Percentiles rank a stretch among this genome's conserved stretches.
Evolutionary conservation across 2,329 filamentous ascomycete genomes (phyloP).

Genomic region (Elsinoe batatas): DNA sequence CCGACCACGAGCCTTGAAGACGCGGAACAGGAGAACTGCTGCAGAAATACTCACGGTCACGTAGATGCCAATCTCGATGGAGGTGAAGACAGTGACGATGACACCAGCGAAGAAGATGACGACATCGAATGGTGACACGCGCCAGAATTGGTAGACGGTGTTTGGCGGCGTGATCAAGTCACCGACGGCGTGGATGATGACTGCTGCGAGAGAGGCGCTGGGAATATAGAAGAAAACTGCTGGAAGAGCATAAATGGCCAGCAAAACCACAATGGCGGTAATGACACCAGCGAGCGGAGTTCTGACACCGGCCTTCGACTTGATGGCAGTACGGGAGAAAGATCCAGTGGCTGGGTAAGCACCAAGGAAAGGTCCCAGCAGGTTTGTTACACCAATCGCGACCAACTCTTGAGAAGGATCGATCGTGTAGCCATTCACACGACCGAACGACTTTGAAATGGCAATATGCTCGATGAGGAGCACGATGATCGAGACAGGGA

Average conservation of each 20-base stretch:
- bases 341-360: conserved; percentile 90
- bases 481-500: conserved; percentile 86
- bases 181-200: conserved; percentile 92
- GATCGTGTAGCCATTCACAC: conserved; percentile 93
- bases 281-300: conserved; percentile 86
- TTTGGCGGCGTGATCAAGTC: conserved; percentile 88
- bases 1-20: conserved; percentile 70
- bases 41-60: conserved; percentile 68
- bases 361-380: conserved; percentile 84
- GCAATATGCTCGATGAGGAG: conserved; percentile 93
- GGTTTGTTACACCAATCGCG: conserved; percentile 81
- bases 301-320: conserved; percentile 89
- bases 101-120: conserved; percentile 91
- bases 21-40: conserved; percentile 70
- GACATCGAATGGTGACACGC: conserved; percentile 80
- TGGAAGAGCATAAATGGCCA: conserved; percentile 82
- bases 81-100: conserved; percentile 75
- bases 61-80: conserved; percentile 90
- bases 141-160: conserved; percentile 91
- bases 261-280: conserved; percentile 71
- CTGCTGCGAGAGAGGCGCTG: conserved; percentile 65
- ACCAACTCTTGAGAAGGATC: conserved; percentile 94
- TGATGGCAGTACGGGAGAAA: conserved; percentile 92
- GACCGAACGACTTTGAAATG: conserved; percentile 92
- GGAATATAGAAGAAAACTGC: conserved; percentile 93